A percentile compares a stretch with the other conserved stretches of the same genome.
Evolutionary conservation across 129 eudicot genomes (phyloP).

Genomic region (Cynara cardunculus): DNA sequence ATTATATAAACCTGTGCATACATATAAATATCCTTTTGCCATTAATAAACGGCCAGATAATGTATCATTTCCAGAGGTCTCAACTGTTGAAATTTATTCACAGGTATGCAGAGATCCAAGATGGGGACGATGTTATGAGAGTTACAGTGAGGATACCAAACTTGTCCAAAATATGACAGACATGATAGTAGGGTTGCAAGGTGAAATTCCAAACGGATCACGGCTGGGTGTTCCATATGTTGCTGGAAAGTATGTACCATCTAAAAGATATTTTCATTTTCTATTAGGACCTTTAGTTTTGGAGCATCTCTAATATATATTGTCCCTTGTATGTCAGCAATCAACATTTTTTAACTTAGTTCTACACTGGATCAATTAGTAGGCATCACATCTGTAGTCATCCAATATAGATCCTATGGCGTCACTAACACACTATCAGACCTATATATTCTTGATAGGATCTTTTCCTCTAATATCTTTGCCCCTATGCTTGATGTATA

Average conservation of each 20-base stretch:
- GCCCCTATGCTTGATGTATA: neutral
- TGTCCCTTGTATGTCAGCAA: neutral
- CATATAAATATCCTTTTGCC: neutral
- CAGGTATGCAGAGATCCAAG: conserved; percentile 93
- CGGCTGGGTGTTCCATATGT: conserved; percentile 68
- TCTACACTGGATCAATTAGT: neutral
- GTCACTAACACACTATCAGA: neutral
- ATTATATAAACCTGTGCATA: neutral
- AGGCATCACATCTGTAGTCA: neutral
- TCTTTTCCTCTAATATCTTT: neutral
- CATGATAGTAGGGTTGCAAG: conserved; percentile 73
- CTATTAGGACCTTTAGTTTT: neutral
- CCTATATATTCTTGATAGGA: neutral
- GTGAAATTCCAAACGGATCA: conserved; percentile 63
- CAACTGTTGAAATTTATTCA: neutral
- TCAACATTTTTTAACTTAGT: neutral
- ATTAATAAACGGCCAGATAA: neutral
- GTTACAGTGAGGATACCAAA: conserved; percentile 79
- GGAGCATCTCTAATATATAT: neutral
- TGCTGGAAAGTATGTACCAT: conserved; percentile 59
- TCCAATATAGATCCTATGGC: neutral
- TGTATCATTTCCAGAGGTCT: conserved; percentile 8
- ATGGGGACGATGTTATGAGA: conserved; percentile 94
- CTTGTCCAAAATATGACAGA: conserved; percentile 78
- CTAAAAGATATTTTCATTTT: neutral